A percentile compares a stretch with the other conserved stretches of the same genome.
These are phyloP conservation scores for Trichoderma guizhouense DNA, from an alignment of 2,329 filamentous ascomycete species.

Conservation along the genomic window DNA sequence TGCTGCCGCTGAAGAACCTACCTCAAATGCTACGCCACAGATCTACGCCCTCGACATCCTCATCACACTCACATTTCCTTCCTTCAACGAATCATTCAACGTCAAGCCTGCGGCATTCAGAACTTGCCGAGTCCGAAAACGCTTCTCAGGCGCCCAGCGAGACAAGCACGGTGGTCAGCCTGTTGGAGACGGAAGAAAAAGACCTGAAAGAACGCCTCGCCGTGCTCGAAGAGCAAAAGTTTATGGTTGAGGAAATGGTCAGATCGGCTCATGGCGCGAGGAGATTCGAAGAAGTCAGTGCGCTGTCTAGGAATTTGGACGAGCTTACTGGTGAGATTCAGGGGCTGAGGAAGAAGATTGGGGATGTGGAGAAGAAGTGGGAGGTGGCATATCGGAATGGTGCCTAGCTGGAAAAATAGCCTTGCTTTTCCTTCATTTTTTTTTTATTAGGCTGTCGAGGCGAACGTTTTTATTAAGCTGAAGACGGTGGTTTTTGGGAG, in stretches of 20 bases:
- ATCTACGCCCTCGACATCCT: slow-evolving; percentile 30
- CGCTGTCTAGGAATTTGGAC: slow-evolving; percentile 74
- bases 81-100: slow-evolving; percentile 36
- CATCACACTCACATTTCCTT: slow-evolving; percentile 31
- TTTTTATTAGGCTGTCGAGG: background rate
- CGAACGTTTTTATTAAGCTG: background rate
- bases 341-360: slow-evolving; percentile 60
- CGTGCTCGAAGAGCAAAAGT: slow-evolving; percentile 86
- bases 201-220: slow-evolving; percentile 74
- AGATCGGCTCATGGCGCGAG: slow-evolving; percentile 69
- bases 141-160: slow-evolving; percentile 45
- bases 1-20: slow-evolving; percentile 79
- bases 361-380: slow-evolving; percentile 60
- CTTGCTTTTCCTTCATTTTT: background rate
- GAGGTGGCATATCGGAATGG: slow-evolving; percentile 48
- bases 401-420: background rate
- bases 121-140: slow-evolving; percentile 45
- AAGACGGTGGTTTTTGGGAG: background rate
- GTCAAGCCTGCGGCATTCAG: slow-evolving; percentile 45
- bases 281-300: slow-evolving; percentile 82
- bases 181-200: slow-evolving; percentile 78
- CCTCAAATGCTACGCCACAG: slow-evolving; percentile 59
- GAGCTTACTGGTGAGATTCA: slow-evolving; percentile 79
- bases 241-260: slow-evolving; percentile 85
- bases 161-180: slow-evolving; percentile 51